A percentile compares a stretch with the other conserved stretches of the same genome.
Conservation (phyloP, 1,284 basidiomycete genomes). For the Xanthoconium separans region DNA sequence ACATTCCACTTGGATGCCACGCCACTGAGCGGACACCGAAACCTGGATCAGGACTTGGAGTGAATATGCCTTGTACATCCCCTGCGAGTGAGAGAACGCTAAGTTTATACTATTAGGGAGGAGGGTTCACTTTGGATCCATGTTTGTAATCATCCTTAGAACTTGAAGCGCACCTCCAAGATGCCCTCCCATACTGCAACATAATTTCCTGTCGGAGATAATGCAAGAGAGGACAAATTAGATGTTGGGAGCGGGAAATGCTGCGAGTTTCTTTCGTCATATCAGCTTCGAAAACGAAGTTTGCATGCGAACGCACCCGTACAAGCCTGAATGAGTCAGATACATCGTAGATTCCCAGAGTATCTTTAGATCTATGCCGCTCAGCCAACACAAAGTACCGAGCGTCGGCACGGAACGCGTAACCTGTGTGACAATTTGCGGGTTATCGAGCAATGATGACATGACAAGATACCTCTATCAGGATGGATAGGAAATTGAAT, state of each 20-base stretch:
- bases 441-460: background rate
- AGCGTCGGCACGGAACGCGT: slow-evolving; percentile 75
- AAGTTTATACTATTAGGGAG: slow-evolving; percentile 69
- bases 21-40: slow-evolving; percentile 72
- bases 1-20: slow-evolving; percentile 84
- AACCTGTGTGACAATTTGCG: slow-evolving; percentile 46
- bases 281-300: slow-evolving; percentile 14
- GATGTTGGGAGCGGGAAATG: slow-evolving; percentile 81
- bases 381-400: slow-evolving; percentile 82
- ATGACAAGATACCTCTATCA: slow-evolving; percentile 55
- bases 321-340: slow-evolving; percentile 67
- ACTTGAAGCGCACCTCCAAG: slow-evolving; percentile 59
- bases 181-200: slow-evolving; percentile 83
- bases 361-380: slow-evolving; percentile 83
- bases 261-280: slow-evolving; percentile 39
- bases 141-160: background rate
- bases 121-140: background rate
- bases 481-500: slow-evolving; percentile 79
- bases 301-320: slow-evolving; percentile 52
- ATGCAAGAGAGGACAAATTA: slow-evolving; percentile 69
- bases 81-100: slow-evolving; percentile 76
- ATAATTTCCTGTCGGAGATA: slow-evolving; percentile 81
- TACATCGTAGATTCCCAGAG: slow-evolving; percentile 79
- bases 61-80: slow-evolving; percentile 65
- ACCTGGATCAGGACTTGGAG: slow-evolving; percentile 71